Evolutionary conservation across 1,139 yeast genomes (phyloP).

Genomic region (Saccharomyces hybrid): DNA sequence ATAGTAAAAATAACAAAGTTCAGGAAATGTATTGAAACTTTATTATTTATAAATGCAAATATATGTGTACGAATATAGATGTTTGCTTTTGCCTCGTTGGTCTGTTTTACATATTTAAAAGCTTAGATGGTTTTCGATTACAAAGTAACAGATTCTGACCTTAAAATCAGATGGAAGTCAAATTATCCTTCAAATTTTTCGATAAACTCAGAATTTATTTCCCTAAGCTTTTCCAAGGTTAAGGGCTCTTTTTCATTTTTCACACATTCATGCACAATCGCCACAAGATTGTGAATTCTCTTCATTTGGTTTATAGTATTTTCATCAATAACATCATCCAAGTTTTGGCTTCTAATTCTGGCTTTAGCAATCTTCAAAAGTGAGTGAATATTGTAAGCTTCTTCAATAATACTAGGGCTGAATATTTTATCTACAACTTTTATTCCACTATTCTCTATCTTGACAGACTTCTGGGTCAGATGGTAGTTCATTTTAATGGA

Average conservation of each 20-base stretch:
- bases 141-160: not conserved
- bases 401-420: slow-evolving; percentile 19
- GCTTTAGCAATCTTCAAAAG: slow-evolving; percentile 10
- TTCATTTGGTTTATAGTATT: slow-evolving; percentile 15
- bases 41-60: not conserved
- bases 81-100: not conserved
- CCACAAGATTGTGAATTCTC: slow-evolving; percentile 19
- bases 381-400: slow-evolving; percentile 28
- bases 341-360: not conserved
- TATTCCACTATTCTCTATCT: slow-evolving; percentile 31
- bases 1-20: not conserved
- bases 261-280: slow-evolving; percentile 14
- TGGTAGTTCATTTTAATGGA: slow-evolving; percentile 30
- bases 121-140: no score
- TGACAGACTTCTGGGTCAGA: slow-evolving; percentile 20
- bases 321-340: slow-evolving; percentile 1
- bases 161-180: not conserved
- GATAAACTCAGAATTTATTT: slow-evolving; percentile 23
- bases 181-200: not conserved
- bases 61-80: not conserved
- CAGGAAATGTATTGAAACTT: not conserved
- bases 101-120: no score
- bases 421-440: slow-evolving; percentile 29
- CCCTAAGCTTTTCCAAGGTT: slow-evolving; percentile 11
- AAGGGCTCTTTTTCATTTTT: slow-evolving; percentile 5